phyloP scores from a whole-genome alignment of 768 basidiomycete species.

The Krasilnikovozyma curviuscula region DNA sequence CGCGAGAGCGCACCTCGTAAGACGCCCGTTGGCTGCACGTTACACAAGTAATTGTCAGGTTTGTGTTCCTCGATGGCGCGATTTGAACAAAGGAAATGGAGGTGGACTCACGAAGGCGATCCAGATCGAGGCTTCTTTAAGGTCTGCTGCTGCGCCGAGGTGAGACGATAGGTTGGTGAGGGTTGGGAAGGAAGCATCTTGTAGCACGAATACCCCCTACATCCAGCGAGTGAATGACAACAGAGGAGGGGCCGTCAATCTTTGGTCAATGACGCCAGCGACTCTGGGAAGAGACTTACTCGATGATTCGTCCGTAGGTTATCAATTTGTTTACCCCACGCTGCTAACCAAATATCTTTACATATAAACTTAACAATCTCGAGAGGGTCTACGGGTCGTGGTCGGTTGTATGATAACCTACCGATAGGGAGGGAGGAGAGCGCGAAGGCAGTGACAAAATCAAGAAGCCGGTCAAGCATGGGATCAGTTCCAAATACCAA shows the following conservation, averaged over 20 bases:
- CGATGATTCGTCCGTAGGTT: slow-evolving; percentile 88
- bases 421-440: neutral
- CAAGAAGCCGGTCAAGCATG: neutral
- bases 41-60: neutral
- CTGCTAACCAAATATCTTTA: slow-evolving; percentile 82
- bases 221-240: neutral
- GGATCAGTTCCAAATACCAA: neutral
- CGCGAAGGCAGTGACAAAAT: neutral
- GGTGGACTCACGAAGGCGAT: slow-evolving; percentile 34
- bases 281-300: slow-evolving; percentile 30
- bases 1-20: slow-evolving; percentile 63
- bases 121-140: slow-evolving; percentile 52
- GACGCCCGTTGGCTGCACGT: slow-evolving; percentile 42
- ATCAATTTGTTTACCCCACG: slow-evolving; percentile 89
- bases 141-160: slow-evolving; percentile 53
- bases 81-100: neutral
- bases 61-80: neutral
- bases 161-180: slow-evolving; percentile 61
- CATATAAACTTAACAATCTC: slow-evolving; percentile 90
- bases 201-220: slow-evolving; percentile 80
- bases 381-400: slow-evolving; percentile 59
- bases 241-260: neutral
- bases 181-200: slow-evolving; percentile 78
- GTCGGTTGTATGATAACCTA: slow-evolving; percentile 57
- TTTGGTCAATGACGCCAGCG: neutral